Evolutionary conservation across 2,329 filamentous ascomycete species (phyloP).

Genomic region (Colletotrichum eleusines): DNA sequence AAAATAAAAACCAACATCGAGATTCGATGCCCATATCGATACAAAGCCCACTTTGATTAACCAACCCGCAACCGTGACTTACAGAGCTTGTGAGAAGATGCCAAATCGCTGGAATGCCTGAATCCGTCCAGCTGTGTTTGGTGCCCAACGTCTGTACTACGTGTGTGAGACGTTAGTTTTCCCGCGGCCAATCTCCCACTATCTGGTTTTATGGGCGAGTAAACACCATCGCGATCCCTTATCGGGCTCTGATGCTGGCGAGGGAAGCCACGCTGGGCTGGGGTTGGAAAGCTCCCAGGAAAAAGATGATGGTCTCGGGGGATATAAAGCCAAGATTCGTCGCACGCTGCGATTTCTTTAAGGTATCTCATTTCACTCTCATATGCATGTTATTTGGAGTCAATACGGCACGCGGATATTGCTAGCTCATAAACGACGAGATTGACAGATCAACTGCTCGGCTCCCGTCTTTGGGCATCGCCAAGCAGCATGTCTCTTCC

Average conservation of each 20-base stretch:
- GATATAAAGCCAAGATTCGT: background rate
- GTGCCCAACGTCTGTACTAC: background rate
- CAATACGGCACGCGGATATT: too few relatives aligned
- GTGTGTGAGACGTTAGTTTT: background rate
- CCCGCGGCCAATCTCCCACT: background rate
- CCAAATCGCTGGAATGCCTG: background rate
- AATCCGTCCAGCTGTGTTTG: background rate
- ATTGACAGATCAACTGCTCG: background rate
- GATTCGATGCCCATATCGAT: background rate
- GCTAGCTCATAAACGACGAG: background rate
- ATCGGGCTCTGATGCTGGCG: background rate
- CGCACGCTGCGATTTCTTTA: too few relatives aligned
- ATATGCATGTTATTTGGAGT: background rate
- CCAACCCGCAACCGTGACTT: too few relatives aligned
- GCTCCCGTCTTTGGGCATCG: background rate
- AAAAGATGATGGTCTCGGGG: background rate
- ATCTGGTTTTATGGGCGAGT: too few relatives aligned
- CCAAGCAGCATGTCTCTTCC: background rate
- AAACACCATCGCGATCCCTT: background rate
- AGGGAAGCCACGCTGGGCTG: background rate
- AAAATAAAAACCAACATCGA: background rate
- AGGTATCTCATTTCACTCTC: rapidly evolving
- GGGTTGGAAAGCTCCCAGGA: rapidly evolving
- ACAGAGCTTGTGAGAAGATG: background rate
- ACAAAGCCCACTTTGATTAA: too few relatives aligned